Evolutionary conservation across 2,329 filamentous ascomycete genomes (phyloP), one percentile per base, ranked within the genome.

Genomic region (Camillea tinctor): DNA sequence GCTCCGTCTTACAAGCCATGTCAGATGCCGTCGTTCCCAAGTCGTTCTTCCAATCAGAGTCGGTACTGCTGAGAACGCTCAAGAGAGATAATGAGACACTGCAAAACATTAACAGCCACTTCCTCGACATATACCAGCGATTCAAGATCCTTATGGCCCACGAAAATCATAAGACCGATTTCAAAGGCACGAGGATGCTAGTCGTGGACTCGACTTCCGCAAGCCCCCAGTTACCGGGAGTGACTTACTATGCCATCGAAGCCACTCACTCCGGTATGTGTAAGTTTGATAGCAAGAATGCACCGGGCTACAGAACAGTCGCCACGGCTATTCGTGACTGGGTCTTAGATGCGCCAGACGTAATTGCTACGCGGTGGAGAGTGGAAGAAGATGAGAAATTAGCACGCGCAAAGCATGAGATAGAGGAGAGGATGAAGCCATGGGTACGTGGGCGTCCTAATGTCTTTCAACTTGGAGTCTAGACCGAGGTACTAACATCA

Each of bases 101-200:
- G 4, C 85, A 89, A 67, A 88, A 88, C 61, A 92, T 93, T 73
- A 92, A 91, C 72, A 84, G 80, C 55, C 82, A 88, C 59, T 93
- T 93, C 66, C 79, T 88, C 19, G 87, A 92, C 55, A 86, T 92
- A 24, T 87, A 90, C 63, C 83, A 86, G 59, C 81, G 86, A 1
- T 92, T 91, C 69, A 83, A 86, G 64, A 86, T 93, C 55, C 89
- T 90, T 68, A 91, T 92, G 82, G 90, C 87, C 44, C 89, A 92
- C 58, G 90, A 93, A 70, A 88, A 87, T 52, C 85, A 88, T 66
- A 88, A 88, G 62, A 91, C 88, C 0, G 85, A 91, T 64, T 68
- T 92, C 40, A 88, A 84, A 66, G 86, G 85, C 1, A 85, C 85
- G 0, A 86, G 76, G 68, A 69, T 81, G 56, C 76, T 90, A 60